phyloP scores from a whole-genome alignment of 2,329 filamentous ascomycete genomes.

The Hypoxylon sp. region DNA sequence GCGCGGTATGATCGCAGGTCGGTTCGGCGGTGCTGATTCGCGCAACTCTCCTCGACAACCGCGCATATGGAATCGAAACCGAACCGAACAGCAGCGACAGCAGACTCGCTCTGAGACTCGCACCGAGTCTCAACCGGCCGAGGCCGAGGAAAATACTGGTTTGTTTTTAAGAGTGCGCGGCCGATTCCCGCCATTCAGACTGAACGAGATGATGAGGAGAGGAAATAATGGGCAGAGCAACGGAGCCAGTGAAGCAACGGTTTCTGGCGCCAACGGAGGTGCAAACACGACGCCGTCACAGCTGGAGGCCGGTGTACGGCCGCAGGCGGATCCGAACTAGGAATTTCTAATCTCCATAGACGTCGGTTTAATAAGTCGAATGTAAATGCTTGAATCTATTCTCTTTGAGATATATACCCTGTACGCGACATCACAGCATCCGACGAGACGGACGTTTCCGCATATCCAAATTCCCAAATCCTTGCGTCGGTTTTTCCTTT shows the following conservation, averaged over 20 bases:
- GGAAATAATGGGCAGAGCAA: conserved; percentile 37
- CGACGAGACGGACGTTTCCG: neutral
- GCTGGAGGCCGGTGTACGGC: conserved; percentile 54
- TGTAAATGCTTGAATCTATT: conserved; percentile 31
- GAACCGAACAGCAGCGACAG: conserved; percentile 19
- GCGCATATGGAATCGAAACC: conserved; percentile 33
- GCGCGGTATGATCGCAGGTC: conserved; percentile 39
- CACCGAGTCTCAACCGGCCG: conserved; percentile 17
- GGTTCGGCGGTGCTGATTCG: conserved; percentile 35
- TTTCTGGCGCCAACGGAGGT: conserved; percentile 40
- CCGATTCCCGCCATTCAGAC: conserved; percentile 40
- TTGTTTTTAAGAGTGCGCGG: conserved; percentile 38
- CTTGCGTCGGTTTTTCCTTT: conserved; percentile 1
- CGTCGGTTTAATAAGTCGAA: conserved; percentile 31
- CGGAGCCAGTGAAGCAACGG: conserved; percentile 28
- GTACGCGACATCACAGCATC: conserved; percentile 24
- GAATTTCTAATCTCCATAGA: conserved; percentile 32
- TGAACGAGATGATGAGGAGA: conserved; percentile 38
- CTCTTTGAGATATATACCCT: conserved; percentile 12
- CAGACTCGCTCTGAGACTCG: conserved; percentile 4
- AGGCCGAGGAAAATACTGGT: conserved; percentile 24
- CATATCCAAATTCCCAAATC: conserved; percentile 26
- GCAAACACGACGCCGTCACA: conserved; percentile 53
- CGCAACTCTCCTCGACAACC: conserved; percentile 25
- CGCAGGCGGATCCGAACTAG: conserved; percentile 38